These are phyloP conservation scores for Phylloboletellus chloephorus DNA, from an alignment of 1,284 basidiomycete genomes.

Conservation along the genomic window DNA sequence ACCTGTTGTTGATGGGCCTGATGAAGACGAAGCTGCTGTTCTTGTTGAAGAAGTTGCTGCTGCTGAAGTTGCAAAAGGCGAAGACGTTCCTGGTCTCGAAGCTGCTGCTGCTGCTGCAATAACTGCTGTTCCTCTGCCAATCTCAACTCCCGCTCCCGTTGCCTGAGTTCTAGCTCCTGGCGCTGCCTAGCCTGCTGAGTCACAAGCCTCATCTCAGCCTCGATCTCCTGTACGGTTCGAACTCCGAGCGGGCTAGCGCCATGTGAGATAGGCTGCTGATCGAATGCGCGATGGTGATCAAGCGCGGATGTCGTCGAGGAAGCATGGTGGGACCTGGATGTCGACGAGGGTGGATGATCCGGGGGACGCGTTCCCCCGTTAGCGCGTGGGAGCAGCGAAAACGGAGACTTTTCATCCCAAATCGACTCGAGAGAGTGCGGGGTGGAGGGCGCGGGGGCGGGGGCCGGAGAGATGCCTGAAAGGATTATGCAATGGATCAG, in stretches of 20 bases:
- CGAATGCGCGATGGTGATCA: constrained; percentile 28
- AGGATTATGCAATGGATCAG: constrained; percentile 12
- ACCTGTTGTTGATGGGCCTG: constrained; percentile 42
- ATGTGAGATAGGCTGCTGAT: constrained; percentile 33
- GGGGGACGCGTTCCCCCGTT: constrained; percentile 43
- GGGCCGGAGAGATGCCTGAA: constrained; percentile 31
- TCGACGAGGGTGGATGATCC: constrained; percentile 27
- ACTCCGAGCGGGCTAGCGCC: constrained; percentile 43
- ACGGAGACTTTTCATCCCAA: constrained; percentile 75
- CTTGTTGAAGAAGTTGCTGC: constrained; percentile 32
- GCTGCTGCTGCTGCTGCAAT: constrained; percentile 37
- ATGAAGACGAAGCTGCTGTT: constrained; percentile 35
- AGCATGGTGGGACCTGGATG: constrained; percentile 20
- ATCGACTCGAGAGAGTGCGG: constrained; percentile 60
- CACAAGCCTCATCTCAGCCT: constrained; percentile 77
- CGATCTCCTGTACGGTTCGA: constrained; percentile 88
- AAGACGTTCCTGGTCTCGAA: constrained; percentile 39
- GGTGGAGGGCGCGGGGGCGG: constrained; percentile 23
- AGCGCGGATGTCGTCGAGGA: constrained; percentile 21
- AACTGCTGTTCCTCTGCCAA: constrained; percentile 39
- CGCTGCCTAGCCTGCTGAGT: constrained; percentile 43
- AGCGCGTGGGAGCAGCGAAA: constrained; percentile 57
- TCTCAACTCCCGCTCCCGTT: constrained; percentile 32
- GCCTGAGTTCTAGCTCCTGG: constrained; percentile 34
- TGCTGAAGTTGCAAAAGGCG: constrained; percentile 38